Conservation (phyloP, 768 basidiomycete genomes). For the Suillus subalutaceus region DNA sequence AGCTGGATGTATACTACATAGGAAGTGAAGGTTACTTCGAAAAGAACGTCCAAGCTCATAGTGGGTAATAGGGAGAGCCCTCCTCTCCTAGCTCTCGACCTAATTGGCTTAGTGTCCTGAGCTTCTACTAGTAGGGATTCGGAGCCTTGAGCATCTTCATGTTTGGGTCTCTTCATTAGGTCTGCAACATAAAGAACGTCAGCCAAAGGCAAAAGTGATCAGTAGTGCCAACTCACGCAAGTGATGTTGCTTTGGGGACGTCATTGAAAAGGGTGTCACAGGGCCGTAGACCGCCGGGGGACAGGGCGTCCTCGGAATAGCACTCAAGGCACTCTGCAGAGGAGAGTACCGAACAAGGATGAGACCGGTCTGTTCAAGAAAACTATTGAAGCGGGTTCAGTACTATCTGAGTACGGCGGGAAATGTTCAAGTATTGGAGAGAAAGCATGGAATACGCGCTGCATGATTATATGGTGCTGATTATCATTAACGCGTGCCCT, state of each 20-base stretch:
- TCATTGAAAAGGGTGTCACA: constrained; percentile 5
- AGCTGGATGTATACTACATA: neutral
- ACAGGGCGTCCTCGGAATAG: constrained; percentile 6
- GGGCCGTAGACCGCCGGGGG: constrained; percentile 10
- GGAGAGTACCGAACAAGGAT: neutral
- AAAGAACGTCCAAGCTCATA: constrained; percentile 32
- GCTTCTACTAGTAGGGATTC: constrained; percentile 1
- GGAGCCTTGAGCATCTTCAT: neutral
- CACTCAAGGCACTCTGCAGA: neutral
- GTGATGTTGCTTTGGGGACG: neutral
- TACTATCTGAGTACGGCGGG: too few species aligned
- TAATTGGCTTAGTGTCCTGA: neutral
- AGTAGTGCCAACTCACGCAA: constrained; percentile 1
- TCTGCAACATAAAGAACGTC: neutral
- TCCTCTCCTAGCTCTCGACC: constrained; percentile 1
- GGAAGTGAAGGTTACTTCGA: constrained; percentile 21
- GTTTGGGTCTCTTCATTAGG: constrained; percentile 5
- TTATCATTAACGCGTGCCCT: constrained; percentile 4
- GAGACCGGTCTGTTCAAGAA: neutral
- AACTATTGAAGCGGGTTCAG: neutral
- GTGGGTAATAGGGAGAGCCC: constrained; percentile 37
- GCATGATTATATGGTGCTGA: constrained; percentile 10
- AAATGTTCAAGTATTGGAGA: neutral
- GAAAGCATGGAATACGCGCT: constrained; percentile 9
- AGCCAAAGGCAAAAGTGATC: neutral